Evolutionary conservation across 257 asterid species (phyloP).

Genomic region (Prunella vulgaris): DNA sequence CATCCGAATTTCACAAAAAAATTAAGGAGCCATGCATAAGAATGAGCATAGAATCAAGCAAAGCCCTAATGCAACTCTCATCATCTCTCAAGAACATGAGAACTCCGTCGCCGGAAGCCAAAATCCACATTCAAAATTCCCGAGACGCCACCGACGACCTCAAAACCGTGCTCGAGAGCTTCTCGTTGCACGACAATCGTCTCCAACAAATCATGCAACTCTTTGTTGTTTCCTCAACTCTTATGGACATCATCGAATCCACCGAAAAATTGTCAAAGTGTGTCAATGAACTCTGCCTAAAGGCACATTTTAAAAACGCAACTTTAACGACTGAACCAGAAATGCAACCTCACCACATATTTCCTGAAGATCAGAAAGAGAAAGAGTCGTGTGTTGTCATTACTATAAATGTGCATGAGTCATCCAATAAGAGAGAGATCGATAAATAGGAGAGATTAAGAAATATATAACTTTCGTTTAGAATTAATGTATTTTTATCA

Average conservation of each 20-base stretch:
- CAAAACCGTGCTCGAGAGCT: slow-evolving; percentile 17
- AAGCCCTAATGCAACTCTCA: slow-evolving; percentile 38
- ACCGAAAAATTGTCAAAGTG: slow-evolving; percentile 37
- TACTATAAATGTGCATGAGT: neutral
- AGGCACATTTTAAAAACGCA: slow-evolving; percentile 30
- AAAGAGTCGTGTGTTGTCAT: neutral
- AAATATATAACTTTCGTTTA: no score
- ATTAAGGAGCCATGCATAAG: slow-evolving; percentile 20
- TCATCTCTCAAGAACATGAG: slow-evolving; percentile 30
- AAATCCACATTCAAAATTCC: slow-evolving; percentile 28
- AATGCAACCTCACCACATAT: neutral
- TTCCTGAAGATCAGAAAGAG: neutral
- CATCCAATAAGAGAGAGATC: neutral
- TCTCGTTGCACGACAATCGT: slow-evolving; percentile 6
- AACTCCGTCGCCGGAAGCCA: slow-evolving; percentile 21
- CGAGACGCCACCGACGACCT: slow-evolving; percentile 36
- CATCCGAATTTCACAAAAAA: slow-evolving; percentile 18
- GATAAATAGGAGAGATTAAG: neutral
- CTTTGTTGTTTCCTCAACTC: slow-evolving; percentile 36
- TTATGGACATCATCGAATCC: slow-evolving; percentile 35
- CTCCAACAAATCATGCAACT: slow-evolving; percentile 33
- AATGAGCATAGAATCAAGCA: slow-evolving; percentile 41
- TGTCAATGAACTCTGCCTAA: slow-evolving; percentile 32
- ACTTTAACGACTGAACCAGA: neutral
- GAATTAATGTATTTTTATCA: neutral